Evolutionary conservation across 495 filamentous ascomycete genomes (phyloP).

Genomic region (Neurospora intermedia): DNA sequence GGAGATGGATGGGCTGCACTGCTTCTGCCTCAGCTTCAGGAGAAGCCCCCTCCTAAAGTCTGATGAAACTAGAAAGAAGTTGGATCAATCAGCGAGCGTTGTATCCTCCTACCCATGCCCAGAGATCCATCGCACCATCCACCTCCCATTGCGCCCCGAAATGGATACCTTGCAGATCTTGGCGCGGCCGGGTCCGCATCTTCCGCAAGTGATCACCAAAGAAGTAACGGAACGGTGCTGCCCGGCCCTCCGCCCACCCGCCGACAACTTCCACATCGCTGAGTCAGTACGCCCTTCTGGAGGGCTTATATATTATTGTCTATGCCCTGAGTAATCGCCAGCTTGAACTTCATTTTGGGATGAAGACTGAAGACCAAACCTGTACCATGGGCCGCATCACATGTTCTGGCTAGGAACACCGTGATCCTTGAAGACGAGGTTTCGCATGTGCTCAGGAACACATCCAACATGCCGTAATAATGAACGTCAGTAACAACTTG

Average conservation of each 20-base stretch:
- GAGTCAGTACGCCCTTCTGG: background rate
- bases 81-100: background rate
- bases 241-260: background rate
- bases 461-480: background rate
- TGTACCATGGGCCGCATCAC: background rate
- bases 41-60: background rate
- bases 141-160: background rate
- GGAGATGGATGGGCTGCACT: background rate
- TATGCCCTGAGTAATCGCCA: background rate
- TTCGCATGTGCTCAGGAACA: background rate
- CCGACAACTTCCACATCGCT: background rate
- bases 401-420: background rate
- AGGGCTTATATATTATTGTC: background rate
- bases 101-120: background rate
- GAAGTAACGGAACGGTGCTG: background rate
- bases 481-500: background rate
- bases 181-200: background rate
- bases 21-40: background rate
- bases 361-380: background rate
- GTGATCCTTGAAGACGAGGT: background rate
- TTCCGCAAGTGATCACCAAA: background rate
- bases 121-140: background rate
- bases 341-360: background rate
- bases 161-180: background rate
- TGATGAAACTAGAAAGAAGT: background rate